These are phyloP conservation scores for Colletotrichum falcatum DNA, from an alignment of 2,329 filamentous ascomycete genomes.

Conservation along the genomic window DNA sequence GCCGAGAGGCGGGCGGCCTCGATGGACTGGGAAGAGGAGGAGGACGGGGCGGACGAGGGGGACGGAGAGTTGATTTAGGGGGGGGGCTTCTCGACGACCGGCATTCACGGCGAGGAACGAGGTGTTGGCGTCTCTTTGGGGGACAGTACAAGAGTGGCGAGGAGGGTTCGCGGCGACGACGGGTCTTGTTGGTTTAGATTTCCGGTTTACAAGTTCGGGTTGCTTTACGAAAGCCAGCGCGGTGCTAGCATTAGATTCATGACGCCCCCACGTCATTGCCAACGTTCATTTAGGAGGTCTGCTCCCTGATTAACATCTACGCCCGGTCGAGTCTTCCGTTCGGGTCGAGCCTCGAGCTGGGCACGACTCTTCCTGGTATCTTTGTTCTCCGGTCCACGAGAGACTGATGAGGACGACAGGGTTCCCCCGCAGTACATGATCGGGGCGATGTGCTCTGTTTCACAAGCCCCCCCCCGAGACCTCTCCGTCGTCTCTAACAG, in stretches of 20 bases:
- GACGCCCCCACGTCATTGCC: background rate
- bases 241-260: background rate
- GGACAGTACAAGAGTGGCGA: background rate
- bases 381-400: too few species aligned
- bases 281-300: background rate
- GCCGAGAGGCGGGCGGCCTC: slow-evolving; percentile 65
- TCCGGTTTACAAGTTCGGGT: background rate
- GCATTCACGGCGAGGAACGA: slow-evolving; percentile 8
- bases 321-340: background rate
- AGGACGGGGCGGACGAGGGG: slow-evolving; percentile 62
- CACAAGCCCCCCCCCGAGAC: slow-evolving; percentile 6
- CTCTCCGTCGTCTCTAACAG: slow-evolving; percentile 4
- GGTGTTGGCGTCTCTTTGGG: background rate
- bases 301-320: background rate
- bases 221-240: background rate
- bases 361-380: too few species aligned
- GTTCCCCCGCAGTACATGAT: too few species aligned
- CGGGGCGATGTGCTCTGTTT: slow-evolving; percentile 11
- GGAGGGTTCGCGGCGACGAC: background rate
- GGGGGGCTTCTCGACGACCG: background rate
- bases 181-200: background rate
- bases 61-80: slow-evolving; percentile 64
- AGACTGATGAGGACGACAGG: slow-evolving; percentile 22
- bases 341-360: background rate
- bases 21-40: slow-evolving; percentile 73